Evolutionary conservation across 2,329 filamentous ascomycete species (phyloP).

Genomic region (Venturia pyrina): DNA sequence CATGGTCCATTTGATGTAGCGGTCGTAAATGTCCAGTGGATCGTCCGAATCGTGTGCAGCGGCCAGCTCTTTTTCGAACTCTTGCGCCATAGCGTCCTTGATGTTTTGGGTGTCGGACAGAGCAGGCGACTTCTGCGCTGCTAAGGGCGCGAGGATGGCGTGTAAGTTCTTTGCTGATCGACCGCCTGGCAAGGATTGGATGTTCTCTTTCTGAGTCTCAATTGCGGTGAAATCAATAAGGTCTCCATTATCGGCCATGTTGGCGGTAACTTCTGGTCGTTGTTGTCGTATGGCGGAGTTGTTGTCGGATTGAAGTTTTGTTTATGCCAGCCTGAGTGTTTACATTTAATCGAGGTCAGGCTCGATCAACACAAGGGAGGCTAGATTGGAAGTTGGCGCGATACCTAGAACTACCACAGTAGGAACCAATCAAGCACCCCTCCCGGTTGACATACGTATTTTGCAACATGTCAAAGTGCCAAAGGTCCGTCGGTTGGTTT

Average conservation of each 20-base stretch:
- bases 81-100: constrained; percentile 68
- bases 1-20: constrained; percentile 94
- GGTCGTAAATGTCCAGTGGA: constrained; percentile 87
- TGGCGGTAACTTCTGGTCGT: background rate
- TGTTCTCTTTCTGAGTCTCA: constrained; percentile 96
- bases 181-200: constrained; percentile 80
- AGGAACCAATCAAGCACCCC: background rate
- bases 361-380: background rate
- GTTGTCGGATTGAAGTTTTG: background rate
- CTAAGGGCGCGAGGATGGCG: constrained; percentile 63
- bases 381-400: background rate
- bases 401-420: background rate
- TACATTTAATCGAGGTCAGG: background rate
- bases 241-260: constrained; percentile 35
- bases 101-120: constrained; percentile 65
- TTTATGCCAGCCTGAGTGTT: background rate
- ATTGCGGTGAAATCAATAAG: constrained; percentile 73
- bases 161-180: constrained; percentile 84
- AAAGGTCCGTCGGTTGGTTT: too few relatives aligned
- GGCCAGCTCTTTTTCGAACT: constrained; percentile 77
- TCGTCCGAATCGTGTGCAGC: constrained; percentile 81
- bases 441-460: background rate
- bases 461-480: too few relatives aligned
- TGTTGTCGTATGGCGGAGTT: background rate
- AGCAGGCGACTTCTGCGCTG: constrained; percentile 35